Evolutionary conservation across 495 filamentous ascomycete genomes (phyloP).

Genomic region (Achaetomiella virescens): DNA sequence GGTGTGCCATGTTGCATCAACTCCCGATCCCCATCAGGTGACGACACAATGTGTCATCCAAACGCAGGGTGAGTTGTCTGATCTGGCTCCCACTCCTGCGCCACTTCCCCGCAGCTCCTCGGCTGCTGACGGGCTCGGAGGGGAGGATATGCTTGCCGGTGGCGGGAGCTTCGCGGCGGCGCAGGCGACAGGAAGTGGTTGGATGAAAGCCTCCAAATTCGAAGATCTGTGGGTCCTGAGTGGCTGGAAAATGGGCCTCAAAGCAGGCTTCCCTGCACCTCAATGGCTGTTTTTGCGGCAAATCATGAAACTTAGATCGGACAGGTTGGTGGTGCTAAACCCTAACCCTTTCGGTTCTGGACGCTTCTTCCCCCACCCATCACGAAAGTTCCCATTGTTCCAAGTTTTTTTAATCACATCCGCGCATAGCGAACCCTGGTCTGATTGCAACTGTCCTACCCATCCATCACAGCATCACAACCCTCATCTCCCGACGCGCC

Average conservation of each 20-base stretch:
- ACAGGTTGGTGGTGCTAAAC: not conserved
- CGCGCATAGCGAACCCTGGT: conserved; percentile 15
- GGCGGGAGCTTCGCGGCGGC: conserved; percentile 2
- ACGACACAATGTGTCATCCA: conserved; percentile 26
- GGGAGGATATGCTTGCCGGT: not conserved
- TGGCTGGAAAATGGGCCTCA: conserved; percentile 15
- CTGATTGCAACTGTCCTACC: conserved; percentile 20
- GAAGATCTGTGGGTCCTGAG: conserved; percentile 2
- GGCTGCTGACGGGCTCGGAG: conserved; percentile 7
- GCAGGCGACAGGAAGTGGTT: conserved; percentile 13
- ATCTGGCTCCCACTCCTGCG: not conserved
- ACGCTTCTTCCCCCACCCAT: not conserved
- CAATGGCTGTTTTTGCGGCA: conserved; percentile 17
- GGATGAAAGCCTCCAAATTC: conserved; percentile 16
- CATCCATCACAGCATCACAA: not conserved
- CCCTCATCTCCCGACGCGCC: conserved; percentile 20
- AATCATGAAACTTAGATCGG: conserved; percentile 5
- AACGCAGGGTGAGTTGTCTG: conserved; percentile 26
- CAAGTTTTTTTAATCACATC: too few relatives aligned
- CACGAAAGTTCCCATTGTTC: conserved; percentile 2
- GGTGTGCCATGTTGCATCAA: too few relatives aligned
- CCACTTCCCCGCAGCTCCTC: conserved; percentile 6
- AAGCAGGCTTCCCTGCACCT: conserved; percentile 6
- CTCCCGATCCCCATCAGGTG: conserved; percentile 26
- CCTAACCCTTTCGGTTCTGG: conserved; percentile 2